Evolutionary conservation across 2,329 filamentous ascomycete species (phyloP).

Genomic region (Fusarium sp.): DNA sequence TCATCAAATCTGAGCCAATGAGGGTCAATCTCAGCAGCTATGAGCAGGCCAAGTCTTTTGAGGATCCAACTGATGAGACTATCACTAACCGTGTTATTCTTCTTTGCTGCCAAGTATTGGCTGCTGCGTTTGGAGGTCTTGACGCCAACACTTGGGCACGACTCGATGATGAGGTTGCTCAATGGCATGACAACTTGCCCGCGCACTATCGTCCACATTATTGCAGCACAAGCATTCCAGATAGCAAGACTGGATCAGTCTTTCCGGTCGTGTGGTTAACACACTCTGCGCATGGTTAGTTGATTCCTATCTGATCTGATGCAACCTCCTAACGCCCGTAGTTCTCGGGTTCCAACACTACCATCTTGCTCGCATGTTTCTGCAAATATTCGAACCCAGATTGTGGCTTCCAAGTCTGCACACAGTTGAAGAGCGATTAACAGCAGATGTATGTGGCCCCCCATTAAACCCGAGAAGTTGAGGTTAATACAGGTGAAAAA

Average conservation of each 20-base stretch:
- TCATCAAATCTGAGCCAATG: not conserved
- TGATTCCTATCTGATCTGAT: too few relatives aligned
- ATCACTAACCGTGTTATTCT: not conserved
- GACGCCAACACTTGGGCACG: not conserved
- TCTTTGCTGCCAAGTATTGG: not conserved
- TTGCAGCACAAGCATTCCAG: not conserved
- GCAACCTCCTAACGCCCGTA: not conserved
- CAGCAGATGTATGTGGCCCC: not conserved
- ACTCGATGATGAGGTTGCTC: not conserved
- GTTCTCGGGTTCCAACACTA: not conserved
- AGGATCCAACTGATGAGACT: not conserved
- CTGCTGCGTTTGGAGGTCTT: not conserved
- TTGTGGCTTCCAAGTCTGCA: not conserved
- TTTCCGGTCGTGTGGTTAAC: not conserved
- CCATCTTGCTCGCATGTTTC: not conserved
- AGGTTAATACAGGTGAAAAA: not conserved
- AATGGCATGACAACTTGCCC: not conserved
- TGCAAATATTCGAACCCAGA: not conserved
- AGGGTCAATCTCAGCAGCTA: not conserved
- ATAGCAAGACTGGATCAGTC: not conserved
- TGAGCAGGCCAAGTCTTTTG: not conserved
- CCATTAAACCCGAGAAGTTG: not conserved
- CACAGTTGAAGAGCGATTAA: not conserved
- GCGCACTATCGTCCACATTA: not conserved
- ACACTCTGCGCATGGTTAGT: not conserved